Conservation (phyloP, 768 basidiomycete genomes). For the Mycena vitilis region DNA sequence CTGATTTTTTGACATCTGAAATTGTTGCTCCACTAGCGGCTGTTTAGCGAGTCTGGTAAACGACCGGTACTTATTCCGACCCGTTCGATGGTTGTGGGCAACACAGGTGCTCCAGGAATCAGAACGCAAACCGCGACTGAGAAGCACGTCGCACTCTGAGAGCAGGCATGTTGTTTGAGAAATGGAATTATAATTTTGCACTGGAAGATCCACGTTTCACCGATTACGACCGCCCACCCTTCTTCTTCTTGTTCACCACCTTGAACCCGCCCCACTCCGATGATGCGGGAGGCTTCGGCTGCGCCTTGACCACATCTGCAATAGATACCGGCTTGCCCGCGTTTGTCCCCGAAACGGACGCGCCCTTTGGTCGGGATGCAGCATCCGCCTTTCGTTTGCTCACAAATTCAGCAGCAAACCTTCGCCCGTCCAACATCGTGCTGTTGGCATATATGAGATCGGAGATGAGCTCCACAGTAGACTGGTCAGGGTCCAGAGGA, state of each 20-base stretch:
- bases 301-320: conserved; percentile 91
- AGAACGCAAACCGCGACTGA: neutral
- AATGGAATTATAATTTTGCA: conserved; percentile 22
- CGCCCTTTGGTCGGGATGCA: conserved; percentile 59
- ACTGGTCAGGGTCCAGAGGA: conserved; percentile 87
- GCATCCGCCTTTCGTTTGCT: conserved; percentile 89
- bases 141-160: conserved; percentile 10
- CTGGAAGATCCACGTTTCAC: conserved; percentile 10
- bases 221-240: conserved; percentile 68
- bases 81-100: neutral
- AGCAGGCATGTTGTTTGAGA: neutral
- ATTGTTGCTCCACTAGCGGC: conserved; percentile 16
- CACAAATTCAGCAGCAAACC: conserved; percentile 94
- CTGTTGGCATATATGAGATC: conserved; percentile 96
- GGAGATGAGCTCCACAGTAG: conserved; percentile 90
- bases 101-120: neutral
- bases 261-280: conserved; percentile 91
- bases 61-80: neutral
- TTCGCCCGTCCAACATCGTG: conserved; percentile 92
- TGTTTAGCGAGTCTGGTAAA: neutral
- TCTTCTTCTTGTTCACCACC: conserved; percentile 97
- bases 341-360: conserved; percentile 47
- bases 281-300: conserved; percentile 77
- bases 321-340: conserved; percentile 73
- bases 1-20: neutral